Evolutionary conservation across 176 grass and related monocot genomes (phyloP).

Genomic region (Musa beccarii): DNA sequence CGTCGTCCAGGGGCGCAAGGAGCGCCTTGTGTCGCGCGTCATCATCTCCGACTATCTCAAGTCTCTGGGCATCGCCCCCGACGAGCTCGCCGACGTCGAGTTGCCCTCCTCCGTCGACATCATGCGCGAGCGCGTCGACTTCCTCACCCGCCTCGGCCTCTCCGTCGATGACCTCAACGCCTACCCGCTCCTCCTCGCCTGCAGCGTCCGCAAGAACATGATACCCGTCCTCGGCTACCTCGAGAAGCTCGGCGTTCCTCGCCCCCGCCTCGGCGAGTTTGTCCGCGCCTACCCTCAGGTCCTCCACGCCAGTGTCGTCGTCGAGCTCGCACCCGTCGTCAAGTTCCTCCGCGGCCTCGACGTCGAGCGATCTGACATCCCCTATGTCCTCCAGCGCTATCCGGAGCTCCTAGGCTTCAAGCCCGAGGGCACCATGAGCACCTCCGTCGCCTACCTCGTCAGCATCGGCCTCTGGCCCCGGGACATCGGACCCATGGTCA

Average conservation of each 20-base stretch:
- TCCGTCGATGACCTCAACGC: constrained; percentile 80
- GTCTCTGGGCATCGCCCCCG: constrained; percentile 59
- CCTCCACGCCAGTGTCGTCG: constrained; percentile 86
- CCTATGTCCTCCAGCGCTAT: constrained; percentile 63
- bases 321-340: constrained; percentile 66
- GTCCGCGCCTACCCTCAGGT: constrained; percentile 63
- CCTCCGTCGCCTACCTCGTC: constrained; percentile 79
- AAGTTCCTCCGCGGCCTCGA: constrained; percentile 82
- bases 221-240: constrained; percentile 93
- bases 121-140: constrained; percentile 91
- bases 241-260: constrained; percentile 80
- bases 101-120: constrained; percentile 88
- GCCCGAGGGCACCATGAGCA: constrained; percentile 88
- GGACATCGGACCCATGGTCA: constrained; percentile 91
- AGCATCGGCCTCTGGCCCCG: constrained; percentile 73
- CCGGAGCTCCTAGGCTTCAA: constrained; percentile 87
- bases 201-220: constrained; percentile 78
- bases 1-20: constrained; percentile 79
- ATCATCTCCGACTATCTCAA: constrained; percentile 93
- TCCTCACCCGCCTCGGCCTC: constrained; percentile 82
- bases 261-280: constrained; percentile 60
- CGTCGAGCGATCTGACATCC: constrained; percentile 78
- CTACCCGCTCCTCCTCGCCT: constrained; percentile 76
- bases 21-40: constrained; percentile 84
- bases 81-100: constrained; percentile 74